Conservation (phyloP, 2,329 filamentous ascomycete genomes). For the Elsinoe batatas region DNA sequence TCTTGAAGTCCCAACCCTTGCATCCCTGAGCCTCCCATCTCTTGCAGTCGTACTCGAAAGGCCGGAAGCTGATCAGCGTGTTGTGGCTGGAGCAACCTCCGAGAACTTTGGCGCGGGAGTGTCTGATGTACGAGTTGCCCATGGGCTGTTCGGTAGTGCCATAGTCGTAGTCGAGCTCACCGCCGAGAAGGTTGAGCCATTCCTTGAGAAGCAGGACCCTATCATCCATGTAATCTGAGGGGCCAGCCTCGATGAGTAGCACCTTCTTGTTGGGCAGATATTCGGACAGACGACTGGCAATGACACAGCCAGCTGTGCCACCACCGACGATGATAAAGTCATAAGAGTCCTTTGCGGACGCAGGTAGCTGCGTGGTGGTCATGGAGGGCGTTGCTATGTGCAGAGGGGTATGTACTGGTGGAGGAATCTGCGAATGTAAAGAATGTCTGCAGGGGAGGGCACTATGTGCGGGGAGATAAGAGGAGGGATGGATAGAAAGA, state of each 20-base stretch:
- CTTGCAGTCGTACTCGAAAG: constrained; percentile 79
- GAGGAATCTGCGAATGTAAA: neutral
- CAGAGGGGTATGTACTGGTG: neutral
- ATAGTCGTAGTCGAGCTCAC: constrained; percentile 87
- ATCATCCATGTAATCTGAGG: constrained; percentile 81
- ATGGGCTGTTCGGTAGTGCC: constrained; percentile 79
- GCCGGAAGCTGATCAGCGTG: constrained; percentile 84
- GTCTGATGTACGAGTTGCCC: constrained; percentile 85
- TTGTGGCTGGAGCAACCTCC: constrained; percentile 92
- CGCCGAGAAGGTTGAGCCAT: constrained; percentile 76
- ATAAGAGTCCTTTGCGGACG: constrained; percentile 56
- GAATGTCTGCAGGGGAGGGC: neutral
- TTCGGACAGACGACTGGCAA: constrained; percentile 68
- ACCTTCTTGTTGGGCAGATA: constrained; percentile 75
- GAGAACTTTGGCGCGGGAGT: constrained; percentile 84
- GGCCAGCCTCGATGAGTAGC: constrained; percentile 78
- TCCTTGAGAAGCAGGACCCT: constrained; percentile 77
- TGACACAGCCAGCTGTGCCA: constrained; percentile 76
- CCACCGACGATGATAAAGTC: constrained; percentile 82
- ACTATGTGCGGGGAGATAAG: neutral
- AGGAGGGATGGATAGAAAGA: neutral
- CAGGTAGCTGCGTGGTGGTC: constrained; percentile 59
- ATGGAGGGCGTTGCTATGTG: constrained; percentile 28
- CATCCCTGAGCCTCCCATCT: constrained; percentile 76
- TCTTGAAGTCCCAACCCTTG: constrained; percentile 78